Percentiles rank a stretch among this genome's conserved stretches.
phyloP scores from a whole-genome alignment of 164 flowering plant genomes.

The Warburgia ugandensis region DNA sequence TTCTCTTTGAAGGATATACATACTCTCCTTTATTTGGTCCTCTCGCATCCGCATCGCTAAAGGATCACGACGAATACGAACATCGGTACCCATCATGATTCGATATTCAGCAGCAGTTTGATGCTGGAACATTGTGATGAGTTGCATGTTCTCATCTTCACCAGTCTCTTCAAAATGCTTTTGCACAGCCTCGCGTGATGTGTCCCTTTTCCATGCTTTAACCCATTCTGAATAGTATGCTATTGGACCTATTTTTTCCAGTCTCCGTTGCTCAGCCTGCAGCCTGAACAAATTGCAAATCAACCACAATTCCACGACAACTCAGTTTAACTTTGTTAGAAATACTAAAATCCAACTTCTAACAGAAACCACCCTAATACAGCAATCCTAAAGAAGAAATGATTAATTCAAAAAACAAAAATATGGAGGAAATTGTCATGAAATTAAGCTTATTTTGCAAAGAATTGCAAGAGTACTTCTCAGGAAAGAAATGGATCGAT shows the following conservation, averaged over 20 bases:
- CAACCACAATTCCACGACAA: background rate
- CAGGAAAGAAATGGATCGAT: too few relatives aligned
- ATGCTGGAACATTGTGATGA: constrained; percentile 67
- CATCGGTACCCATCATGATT: constrained; percentile 93
- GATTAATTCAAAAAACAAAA: too few relatives aligned
- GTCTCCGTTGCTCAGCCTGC: constrained; percentile 62
- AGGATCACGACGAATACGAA: constrained; percentile 81
- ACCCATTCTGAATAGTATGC: constrained; percentile 99
- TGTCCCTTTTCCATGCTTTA: constrained; percentile 83
- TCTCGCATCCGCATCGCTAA: constrained; percentile 93
- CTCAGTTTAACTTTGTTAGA: background rate
- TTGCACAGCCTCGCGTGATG: constrained; percentile 86
- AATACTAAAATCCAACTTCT: too few relatives aligned
- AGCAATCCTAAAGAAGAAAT: too few relatives aligned
- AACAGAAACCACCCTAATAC: too few relatives aligned
- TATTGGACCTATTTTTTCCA: constrained; percentile 62
- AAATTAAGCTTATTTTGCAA: too few relatives aligned
- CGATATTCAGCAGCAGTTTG: constrained; percentile 89
- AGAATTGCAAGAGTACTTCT: too few relatives aligned
- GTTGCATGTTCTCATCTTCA: constrained; percentile 88
- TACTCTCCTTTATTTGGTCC: constrained; percentile 94
- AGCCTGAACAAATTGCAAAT: constrained; percentile 33
- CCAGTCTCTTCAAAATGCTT: constrained; percentile 98
- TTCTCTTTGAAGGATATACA: background rate
- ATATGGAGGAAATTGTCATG: too few relatives aligned